Evolutionary conservation across 805 yeast genomes (phyloP).

Genomic region (Wickerhamomyces silvicola): DNA sequence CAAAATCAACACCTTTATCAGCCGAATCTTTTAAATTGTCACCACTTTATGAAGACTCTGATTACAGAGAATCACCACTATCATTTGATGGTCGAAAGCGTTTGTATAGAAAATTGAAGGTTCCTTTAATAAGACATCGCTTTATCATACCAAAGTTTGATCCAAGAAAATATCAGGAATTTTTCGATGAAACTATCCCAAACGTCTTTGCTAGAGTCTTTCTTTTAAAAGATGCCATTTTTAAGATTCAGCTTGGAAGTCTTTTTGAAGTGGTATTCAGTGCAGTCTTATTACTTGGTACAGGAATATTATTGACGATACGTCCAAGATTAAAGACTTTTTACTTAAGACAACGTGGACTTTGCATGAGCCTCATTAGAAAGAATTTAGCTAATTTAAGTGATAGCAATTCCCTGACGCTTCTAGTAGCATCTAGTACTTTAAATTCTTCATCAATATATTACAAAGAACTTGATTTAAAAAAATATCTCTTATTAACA

Average conservation of each 20-base stretch:
- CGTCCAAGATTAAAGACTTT: slow-evolving; percentile 3
- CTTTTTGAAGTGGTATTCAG: slow-evolving; percentile 5
- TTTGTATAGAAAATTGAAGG: background rate
- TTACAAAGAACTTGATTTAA: background rate
- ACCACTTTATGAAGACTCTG: background rate
- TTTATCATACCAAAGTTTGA: slow-evolving; percentile 7
- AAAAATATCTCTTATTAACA: background rate
- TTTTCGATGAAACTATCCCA: slow-evolving; percentile 14
- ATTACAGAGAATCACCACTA: background rate
- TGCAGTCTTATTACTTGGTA: slow-evolving; percentile 9
- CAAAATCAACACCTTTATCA: too few species aligned
- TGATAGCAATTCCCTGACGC: background rate
- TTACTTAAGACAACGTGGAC: slow-evolving; percentile 14
- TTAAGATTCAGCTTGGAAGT: background rate
- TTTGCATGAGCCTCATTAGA: slow-evolving; percentile 5
- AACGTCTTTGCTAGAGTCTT: slow-evolving; percentile 10
- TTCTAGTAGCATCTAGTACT: background rate
- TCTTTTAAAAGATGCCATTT: slow-evolving; percentile 5
- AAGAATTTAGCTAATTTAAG: background rate
- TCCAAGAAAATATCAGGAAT: slow-evolving; percentile 7
- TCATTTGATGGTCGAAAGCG: background rate
- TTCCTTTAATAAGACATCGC: slow-evolving; percentile 11
- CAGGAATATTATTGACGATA: slow-evolving; percentile 7
- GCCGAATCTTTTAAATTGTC: background rate
- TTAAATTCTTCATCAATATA: background rate